These are phyloP conservation scores for Wickerhamiella australiensis DNA, from an alignment of 805 yeast species.

Conservation along the genomic window DNA sequence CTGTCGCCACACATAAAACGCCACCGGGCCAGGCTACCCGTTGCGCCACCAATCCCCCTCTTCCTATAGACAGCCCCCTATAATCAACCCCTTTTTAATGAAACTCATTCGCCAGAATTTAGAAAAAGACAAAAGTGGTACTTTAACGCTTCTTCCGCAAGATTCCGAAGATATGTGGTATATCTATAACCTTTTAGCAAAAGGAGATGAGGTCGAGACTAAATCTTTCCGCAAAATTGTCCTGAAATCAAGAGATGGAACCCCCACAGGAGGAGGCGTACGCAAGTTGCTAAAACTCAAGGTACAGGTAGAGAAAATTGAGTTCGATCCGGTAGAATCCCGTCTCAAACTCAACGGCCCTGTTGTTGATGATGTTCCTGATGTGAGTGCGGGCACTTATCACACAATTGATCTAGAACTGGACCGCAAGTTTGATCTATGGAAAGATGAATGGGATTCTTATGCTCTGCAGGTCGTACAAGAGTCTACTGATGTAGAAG, in stretches of 20 bases:
- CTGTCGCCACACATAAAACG: too few relatives aligned
- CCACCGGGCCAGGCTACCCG: too few relatives aligned
- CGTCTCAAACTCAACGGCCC: constrained; percentile 70
- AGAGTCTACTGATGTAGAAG: constrained; percentile 61
- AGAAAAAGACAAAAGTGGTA: constrained; percentile 52
- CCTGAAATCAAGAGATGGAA: constrained; percentile 28
- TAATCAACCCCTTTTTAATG: constrained; percentile 31
- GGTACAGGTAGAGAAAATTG: constrained; percentile 53
- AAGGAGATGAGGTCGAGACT: constrained; percentile 62
- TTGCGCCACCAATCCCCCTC: not conserved
- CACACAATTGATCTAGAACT: constrained; percentile 77
- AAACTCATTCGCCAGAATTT: constrained; percentile 40
- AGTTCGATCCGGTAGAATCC: constrained; percentile 68
- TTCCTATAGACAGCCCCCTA: not conserved
- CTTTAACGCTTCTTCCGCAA: constrained; percentile 58
- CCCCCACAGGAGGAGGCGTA: constrained; percentile 31
- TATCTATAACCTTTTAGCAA: constrained; percentile 63
- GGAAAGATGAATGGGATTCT: constrained; percentile 72
- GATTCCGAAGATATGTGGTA: constrained; percentile 91
- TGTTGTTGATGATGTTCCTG: constrained; percentile 47
- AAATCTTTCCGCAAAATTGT: constrained; percentile 53
- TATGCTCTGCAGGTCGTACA: constrained; percentile 50
- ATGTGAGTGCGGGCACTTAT: constrained; percentile 73
- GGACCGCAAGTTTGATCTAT: constrained; percentile 52
- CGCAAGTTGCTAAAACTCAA: constrained; percentile 51